A percentile compares a stretch with the other conserved stretches of the same genome.
Conservation (phyloP, 257 asterid species). For the Solanum chaucha region DNA sequence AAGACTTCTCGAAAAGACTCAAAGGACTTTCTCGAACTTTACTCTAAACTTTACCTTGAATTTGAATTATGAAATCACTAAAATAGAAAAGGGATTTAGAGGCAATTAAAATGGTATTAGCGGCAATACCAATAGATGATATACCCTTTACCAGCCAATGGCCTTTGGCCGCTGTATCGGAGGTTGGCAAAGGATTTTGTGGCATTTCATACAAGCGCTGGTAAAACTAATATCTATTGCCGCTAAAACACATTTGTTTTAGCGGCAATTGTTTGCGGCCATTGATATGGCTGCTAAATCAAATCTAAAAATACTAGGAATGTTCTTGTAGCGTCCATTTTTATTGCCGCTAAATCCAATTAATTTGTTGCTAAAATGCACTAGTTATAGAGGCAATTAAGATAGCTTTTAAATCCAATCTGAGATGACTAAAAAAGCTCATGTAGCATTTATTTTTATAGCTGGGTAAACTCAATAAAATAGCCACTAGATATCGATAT, state of each 20-base stretch:
- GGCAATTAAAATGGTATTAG: neutral
- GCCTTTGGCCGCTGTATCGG: neutral
- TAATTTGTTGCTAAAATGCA: neutral
- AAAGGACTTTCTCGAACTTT: too few species aligned
- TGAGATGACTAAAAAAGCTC: too few species aligned
- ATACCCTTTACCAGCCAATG: neutral
- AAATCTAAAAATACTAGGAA: neutral
- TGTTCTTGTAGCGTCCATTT: neutral
- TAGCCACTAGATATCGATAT: neutral
- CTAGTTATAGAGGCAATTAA: neutral
- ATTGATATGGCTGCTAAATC: neutral
- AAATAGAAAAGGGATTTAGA: too few species aligned
- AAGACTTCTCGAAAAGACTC: too few species aligned
- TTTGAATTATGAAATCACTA: too few species aligned
- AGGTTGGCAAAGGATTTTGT: neutral
- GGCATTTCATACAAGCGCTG: neutral
- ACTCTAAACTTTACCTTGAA: too few species aligned
- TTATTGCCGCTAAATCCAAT: neutral
- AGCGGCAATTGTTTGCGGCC: neutral
- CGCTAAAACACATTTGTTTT: too few species aligned
- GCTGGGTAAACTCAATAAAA: neutral
- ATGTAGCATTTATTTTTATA: neutral
- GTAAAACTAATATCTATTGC: too few species aligned
- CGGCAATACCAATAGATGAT: neutral
- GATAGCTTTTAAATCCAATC: neutral